A percentile compares a stretch with the other conserved stretches of the same genome.
Evolutionary conservation across 345 rosid species (phyloP).

Genomic region (Ricinus communis): DNA sequence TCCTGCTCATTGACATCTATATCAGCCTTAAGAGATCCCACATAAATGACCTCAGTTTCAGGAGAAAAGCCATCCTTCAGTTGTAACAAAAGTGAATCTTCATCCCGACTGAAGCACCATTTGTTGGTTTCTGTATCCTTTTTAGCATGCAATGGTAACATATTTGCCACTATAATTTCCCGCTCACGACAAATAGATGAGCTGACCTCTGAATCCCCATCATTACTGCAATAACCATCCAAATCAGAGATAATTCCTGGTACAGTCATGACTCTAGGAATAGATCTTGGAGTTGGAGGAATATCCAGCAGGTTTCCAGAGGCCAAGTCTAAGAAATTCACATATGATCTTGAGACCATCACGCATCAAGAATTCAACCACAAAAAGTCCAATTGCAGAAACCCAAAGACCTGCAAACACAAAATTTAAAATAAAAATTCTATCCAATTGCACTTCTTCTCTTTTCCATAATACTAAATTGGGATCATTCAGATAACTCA

Average conservation of each 20-base stretch:
- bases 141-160: constrained; percentile 31
- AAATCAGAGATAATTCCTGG: constrained; percentile 69
- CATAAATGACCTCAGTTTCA: constrained; percentile 63
- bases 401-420: constrained; percentile 22
- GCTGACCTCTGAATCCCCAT: constrained; percentile 51
- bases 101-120: constrained; percentile 63
- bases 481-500: too few species aligned
- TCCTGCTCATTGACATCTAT: constrained; percentile 58
- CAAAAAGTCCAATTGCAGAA: constrained; percentile 9
- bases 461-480: too few species aligned
- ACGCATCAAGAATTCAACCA: constrained; percentile 18
- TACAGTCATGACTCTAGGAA: constrained; percentile 71
- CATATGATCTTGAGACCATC: constrained; percentile 64
- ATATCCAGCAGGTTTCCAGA: constrained; percentile 57
- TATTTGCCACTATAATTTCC: constrained; percentile 28
- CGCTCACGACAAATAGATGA: constrained; percentile 40
- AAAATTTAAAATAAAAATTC: background rate
- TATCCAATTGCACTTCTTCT: background rate
- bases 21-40: constrained; percentile 70
- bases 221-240: constrained; percentile 45
- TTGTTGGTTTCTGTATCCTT: constrained; percentile 32
- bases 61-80: constrained; percentile 62
- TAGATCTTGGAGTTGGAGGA: constrained; percentile 59
- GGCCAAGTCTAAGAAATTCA: constrained; percentile 55
- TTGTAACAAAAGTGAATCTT: constrained; percentile 59